Base-by-base conservation (phyloP, 1,284 basidiomycete genomes). In the Phellopilus nigrolimitatus region DNA sequence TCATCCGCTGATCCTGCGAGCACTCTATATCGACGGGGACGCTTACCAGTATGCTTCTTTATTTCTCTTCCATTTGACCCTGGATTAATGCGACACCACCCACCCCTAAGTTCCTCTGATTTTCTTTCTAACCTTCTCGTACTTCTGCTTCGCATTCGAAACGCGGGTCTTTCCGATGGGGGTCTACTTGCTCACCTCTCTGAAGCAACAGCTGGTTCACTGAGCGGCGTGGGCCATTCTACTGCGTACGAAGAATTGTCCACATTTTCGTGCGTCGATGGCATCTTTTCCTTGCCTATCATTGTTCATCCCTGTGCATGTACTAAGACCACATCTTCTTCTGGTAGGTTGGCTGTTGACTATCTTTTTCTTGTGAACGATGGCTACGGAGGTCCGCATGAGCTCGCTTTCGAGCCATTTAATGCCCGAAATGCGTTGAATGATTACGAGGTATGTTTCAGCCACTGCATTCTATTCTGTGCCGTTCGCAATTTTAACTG, bases 1-100 rank as follows among this genome's bases (percentile, higher is more conserved):
- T 0, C 95, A 99, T 71, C 95, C 97, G 3, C 70, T 88, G 47
- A 91, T 99, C 47, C 70, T 99, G 42, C 81, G 95, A 24, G 91
- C 91, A 0, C 73, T 99, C 31, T 99, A 95, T 65, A 94, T 99
- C 53, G 95, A 99, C 66, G 92, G 91, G 4, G 88, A 92, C 62
- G 91, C 91, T 41, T 92, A 93, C 69, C 80, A 86, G 88, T 90
- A 62, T 61, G 82, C 74, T 53, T 51, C 19, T 34, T 22, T 31
- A 37, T 37, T 31, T 5, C 21, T 27, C 34, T 17, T 13, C 15
- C 10, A n/a, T n/a, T n/a, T 28, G 37, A 19, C 24, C 49, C 46
- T 41, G 24, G 24, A 43, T 38, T 37, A 37, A 37, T n/a, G 2
- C 8, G 13, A 19, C 8, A 38, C 43, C 47, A 13, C 10, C 30